Base-by-base conservation (phyloP, 768 basidiomycete species). In the Termitomyces sp. region DNA sequence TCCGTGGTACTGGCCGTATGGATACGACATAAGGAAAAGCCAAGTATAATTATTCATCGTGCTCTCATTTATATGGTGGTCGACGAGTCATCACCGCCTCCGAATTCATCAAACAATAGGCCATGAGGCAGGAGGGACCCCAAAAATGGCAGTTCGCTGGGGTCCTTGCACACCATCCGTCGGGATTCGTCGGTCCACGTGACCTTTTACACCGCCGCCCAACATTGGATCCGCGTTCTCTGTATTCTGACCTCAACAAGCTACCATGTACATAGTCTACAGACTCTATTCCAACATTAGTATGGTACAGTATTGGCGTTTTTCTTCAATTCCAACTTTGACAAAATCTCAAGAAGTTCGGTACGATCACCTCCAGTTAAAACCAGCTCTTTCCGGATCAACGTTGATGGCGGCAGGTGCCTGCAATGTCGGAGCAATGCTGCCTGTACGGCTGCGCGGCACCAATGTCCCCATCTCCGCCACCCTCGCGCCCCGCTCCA, bases 391-490 rank as follows among this genome's bases (percentile, higher is more conserved):
- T 47, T 54, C 53, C 17, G 51, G 46, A 58, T 56, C 58, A 50
- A 47, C 54, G 38, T 47, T 55, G 31, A 62, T 66, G 42, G 60
- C 64, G 49, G 62, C 63, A 56, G 66, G 46, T 70, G 68, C 15
- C 23, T 38, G 49, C 23, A 23, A 65, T 11, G 71, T 70, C 26
- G 69, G 63, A 38, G 67, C 58, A 17, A 77, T 62, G 50, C 71
- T 81, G 23, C 75, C 76, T 26, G 78, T 75, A 44, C 76, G 75
- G 64, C 78, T 79, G 56, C 82, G 67, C 21, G 77, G 74, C 45
- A 78, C 60, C 60, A 90, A 66, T 50, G 75, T 76, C 14, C 86
- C 85, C 42, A 81, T 85, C 73, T 90, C 88, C 0, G 86, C 88
- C 28, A 89, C 76, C 37, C 88, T 72, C 21, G 77, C 87, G 6